These are phyloP conservation scores for Posidonia australis DNA, from an alignment of 106 monocot species.

Conservation along the genomic window DNA sequence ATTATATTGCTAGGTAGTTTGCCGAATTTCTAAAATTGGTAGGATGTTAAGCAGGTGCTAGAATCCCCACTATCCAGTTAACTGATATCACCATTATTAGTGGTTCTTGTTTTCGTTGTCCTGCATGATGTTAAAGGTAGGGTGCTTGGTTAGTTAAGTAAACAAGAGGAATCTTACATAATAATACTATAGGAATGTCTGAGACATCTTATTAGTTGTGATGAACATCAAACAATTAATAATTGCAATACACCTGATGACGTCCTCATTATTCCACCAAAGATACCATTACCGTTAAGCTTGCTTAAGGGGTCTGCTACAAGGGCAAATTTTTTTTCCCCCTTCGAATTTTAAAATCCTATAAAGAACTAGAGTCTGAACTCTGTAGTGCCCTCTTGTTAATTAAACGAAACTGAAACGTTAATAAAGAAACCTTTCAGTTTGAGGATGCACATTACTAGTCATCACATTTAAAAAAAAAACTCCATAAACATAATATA, in stretches of 20 bases:
- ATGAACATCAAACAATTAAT: neutral
- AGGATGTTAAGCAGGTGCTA: neutral
- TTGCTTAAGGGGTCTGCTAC: neutral
- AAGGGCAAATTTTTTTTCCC: neutral
- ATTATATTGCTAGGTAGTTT: no score
- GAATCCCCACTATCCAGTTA: neutral
- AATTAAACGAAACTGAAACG: neutral
- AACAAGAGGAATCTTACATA: neutral
- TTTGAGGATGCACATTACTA: no score
- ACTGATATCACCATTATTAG: neutral
- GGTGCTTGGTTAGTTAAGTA: neutral
- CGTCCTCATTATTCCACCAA: neutral
- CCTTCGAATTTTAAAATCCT: neutral
- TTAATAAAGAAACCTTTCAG: neutral
- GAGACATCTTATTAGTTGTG: neutral
- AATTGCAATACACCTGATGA: neutral
- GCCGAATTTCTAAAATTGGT: no score
- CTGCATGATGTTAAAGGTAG: no score
- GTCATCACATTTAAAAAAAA: no score
- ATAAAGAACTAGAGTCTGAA: neutral
- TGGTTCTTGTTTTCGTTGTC: neutral
- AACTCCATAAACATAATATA: neutral
- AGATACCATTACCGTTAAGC: neutral
- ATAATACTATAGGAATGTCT: neutral
- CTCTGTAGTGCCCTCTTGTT: neutral